Evolutionary conservation across 2,329 filamentous ascomycete genomes (phyloP).

Genomic region (Aaosphaeria pasadenensis): DNA sequence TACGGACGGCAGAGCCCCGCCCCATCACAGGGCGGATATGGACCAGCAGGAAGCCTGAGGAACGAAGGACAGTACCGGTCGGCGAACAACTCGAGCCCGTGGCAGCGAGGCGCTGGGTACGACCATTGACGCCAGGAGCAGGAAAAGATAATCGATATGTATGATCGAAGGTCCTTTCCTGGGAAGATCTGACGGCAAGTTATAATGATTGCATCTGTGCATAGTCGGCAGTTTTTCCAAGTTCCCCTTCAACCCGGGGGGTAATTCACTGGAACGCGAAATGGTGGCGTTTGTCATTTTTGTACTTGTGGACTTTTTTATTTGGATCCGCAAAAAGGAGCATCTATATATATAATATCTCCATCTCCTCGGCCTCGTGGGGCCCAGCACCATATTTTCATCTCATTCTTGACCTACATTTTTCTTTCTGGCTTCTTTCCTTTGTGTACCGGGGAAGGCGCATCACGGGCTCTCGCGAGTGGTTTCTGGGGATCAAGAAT

Average conservation of each 20-base stretch:
- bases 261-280: too few species aligned
- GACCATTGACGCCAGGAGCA: constrained; percentile 50
- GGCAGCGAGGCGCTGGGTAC: constrained; percentile 65
- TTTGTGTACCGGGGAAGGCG: too few species aligned
- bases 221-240: too few species aligned
- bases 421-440: too few species aligned
- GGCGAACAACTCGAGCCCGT: constrained; percentile 58
- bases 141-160: constrained; percentile 32
- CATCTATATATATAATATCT: neutral
- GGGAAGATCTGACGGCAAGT: neutral
- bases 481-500: too few species aligned
- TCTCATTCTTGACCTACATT: too few species aligned
- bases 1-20: constrained; percentile 36
- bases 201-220: too few species aligned
- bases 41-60: constrained; percentile 25
- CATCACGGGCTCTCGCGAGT: too few species aligned
- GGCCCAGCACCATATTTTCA: too few species aligned
- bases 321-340: neutral
- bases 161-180: constrained; percentile 25
- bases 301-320: constrained; percentile 2
- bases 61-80: constrained; percentile 38
- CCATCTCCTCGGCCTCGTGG: neutral
- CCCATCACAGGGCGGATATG: constrained; percentile 15
- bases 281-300: neutral
- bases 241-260: too few species aligned